Percentiles rank a stretch among this genome's conserved stretches.
Conservation (phyloP, 208 protist species). For the Spongospora subterranea region DNA sequence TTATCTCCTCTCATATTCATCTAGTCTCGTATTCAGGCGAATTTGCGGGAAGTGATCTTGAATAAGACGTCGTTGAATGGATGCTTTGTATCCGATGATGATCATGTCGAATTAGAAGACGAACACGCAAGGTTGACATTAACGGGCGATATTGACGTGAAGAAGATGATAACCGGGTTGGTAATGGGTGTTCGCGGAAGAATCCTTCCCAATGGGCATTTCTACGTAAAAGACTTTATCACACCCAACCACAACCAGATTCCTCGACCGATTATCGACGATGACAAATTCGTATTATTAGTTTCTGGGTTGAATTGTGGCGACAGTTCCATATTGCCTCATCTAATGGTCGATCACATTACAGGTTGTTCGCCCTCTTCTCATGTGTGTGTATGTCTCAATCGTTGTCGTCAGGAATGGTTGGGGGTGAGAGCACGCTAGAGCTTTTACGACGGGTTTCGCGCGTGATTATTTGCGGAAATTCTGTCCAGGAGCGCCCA, state of each 20-base stretch:
- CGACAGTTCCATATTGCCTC: not conserved
- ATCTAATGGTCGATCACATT: constrained; percentile 33
- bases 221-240: not conserved
- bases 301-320: constrained; percentile 8
- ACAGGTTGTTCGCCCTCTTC: not conserved
- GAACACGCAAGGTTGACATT: not conserved
- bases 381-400: not conserved
- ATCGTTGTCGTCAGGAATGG: not conserved
- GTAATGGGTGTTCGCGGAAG: constrained; percentile 4
- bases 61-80: constrained; percentile 7
- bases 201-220: not conserved
- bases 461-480: constrained; percentile 35
- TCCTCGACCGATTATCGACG: not conserved
- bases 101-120: constrained; percentile 51
- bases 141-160: not conserved
- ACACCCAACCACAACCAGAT: not conserved
- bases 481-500: constrained; percentile 7
- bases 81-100: constrained; percentile 18
- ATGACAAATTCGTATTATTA: constrained; percentile 20
- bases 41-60: not conserved
- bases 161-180: not conserved
- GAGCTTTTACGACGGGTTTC: not conserved
- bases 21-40: not conserved
- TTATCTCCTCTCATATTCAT: not conserved
- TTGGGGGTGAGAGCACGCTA: not conserved